Percentiles rank a stretch among this genome's conserved stretches.
These are phyloP conservation scores for Solanum hybrid DNA, from an alignment of 305 asterid genomes.

Conservation along the genomic window DNA sequence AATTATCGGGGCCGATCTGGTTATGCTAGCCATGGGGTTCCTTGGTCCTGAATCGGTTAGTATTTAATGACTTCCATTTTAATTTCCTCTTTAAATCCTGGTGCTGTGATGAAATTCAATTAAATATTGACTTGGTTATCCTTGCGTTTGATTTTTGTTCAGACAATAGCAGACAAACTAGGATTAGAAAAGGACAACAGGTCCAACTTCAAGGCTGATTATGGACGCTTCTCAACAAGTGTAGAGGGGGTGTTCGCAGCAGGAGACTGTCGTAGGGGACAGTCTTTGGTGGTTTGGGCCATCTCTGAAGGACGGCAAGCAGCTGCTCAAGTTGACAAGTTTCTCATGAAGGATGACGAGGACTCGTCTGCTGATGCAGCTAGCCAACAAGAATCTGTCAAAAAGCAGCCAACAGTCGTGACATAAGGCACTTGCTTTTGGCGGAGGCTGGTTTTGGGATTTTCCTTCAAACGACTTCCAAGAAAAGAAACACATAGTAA, in stretches of 20 bases:
- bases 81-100: not conserved
- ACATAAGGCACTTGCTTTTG: conserved; percentile 15
- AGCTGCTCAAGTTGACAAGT: conserved; percentile 87
- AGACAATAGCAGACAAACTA: conserved; percentile 74
- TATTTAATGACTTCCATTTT: not conserved
- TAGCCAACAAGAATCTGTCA: conserved; percentile 14
- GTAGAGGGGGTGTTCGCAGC: conserved; percentile 92
- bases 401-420: conserved; percentile 44
- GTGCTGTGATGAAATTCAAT: not conserved
- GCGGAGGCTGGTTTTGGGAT: not conserved
- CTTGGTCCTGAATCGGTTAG: conserved; percentile 98
- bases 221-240: conserved; percentile 74
- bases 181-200: conserved; percentile 75
- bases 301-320: conserved; percentile 92
- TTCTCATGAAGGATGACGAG: conserved; percentile 32
- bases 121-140: not conserved
- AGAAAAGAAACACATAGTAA: not conserved
- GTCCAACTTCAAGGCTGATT: conserved; percentile 87
- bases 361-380: conserved; percentile 1
- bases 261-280: conserved; percentile 96
- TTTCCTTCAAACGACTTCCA: not conserved
- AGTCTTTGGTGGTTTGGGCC: conserved; percentile 97
- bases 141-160: conserved; percentile 5
- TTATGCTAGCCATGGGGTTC: conserved; percentile 95
- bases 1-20: conserved; percentile 77